Evolutionary conservation across 2,329 filamentous ascomycete species (phyloP).

Genomic region (Diaporthe ilicicola): DNA sequence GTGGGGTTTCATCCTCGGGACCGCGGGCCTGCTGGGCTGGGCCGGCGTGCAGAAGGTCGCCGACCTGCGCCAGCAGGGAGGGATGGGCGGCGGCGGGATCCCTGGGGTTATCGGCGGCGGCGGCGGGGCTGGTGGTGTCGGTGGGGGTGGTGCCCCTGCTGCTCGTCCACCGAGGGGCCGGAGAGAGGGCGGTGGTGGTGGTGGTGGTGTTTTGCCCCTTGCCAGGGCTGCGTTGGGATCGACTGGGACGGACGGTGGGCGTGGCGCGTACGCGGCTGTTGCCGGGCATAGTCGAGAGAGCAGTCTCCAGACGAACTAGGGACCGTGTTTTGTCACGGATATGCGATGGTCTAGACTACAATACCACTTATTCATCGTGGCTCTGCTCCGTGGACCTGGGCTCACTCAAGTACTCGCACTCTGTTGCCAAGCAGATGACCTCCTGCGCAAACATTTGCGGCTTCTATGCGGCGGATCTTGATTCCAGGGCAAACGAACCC

Average conservation of each 20-base stretch:
- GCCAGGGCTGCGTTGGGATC: neutral
- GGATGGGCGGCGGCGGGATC: conserved; percentile 21
- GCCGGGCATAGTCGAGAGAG: conserved; percentile 31
- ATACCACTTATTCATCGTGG: neutral
- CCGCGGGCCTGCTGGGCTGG: conserved; percentile 67
- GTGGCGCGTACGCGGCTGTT: conserved; percentile 42
- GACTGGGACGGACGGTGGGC: conserved; percentile 27
- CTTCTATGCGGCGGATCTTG: neutral
- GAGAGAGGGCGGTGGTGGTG: conserved; percentile 20
- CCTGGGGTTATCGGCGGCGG: conserved; percentile 30
- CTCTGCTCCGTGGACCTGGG: neutral
- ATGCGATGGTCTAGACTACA: neutral
- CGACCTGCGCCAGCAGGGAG: conserved; percentile 48
- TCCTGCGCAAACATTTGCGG: neutral
- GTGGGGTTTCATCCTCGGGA: conserved; percentile 69
- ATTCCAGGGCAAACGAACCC: too few relatives aligned
- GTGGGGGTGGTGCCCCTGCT: conserved; percentile 27
- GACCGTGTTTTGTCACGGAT: neutral
- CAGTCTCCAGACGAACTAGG: conserved; percentile 14
- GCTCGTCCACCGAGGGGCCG: conserved; percentile 2
- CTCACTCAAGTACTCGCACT: neutral
- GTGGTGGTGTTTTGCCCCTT: neutral
- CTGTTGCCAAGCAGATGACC: neutral
- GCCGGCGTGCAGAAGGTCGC: conserved; percentile 60
- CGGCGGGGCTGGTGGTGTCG: conserved; percentile 25